Percentiles rank a stretch among this genome's conserved stretches.
Conservation (phyloP, 2,329 filamentous ascomycete genomes). For the Clonostachys byssicola region DNA sequence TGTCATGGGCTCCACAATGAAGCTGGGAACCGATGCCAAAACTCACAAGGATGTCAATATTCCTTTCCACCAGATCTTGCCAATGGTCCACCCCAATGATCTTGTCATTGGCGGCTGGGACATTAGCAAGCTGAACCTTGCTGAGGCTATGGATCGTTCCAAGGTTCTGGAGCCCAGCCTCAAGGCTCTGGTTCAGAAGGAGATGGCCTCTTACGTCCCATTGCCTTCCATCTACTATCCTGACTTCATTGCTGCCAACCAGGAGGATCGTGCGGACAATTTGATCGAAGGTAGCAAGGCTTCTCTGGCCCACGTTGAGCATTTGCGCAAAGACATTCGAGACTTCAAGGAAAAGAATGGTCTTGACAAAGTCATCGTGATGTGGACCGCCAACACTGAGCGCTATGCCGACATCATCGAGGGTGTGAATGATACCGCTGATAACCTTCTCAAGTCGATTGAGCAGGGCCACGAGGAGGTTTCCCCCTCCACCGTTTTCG, state of each 20-base stretch:
- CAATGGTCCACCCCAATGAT: conserved; percentile 97
- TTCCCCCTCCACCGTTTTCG: conserved; percentile 93
- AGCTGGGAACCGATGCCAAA: conserved; percentile 83
- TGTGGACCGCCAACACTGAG: conserved; percentile 99
- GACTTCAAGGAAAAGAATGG: conserved; percentile 84
- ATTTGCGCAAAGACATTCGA: conserved; percentile 88
- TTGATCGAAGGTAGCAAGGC: conserved; percentile 80
- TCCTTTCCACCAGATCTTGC: conserved; percentile 88
- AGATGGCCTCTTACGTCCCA: conserved; percentile 85
- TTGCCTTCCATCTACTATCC: conserved; percentile 97
- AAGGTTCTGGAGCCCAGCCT: conserved; percentile 92
- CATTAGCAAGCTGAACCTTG: conserved; percentile 86
- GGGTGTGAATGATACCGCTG: conserved; percentile 94
- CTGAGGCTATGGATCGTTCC: conserved; percentile 91
- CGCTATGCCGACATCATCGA: conserved; percentile 84
- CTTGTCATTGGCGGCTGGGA: conserved; percentile 96
- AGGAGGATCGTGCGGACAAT: conserved; percentile 95
- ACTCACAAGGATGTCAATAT: conserved; percentile 91
- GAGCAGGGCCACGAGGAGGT: conserved; percentile 84
- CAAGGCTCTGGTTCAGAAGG: conserved; percentile 85
- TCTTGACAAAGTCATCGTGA: conserved; percentile 93
- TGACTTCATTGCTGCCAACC: conserved; percentile 98
- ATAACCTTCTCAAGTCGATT: conserved; percentile 87
- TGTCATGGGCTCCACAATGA: conserved; percentile 95
- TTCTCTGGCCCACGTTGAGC: conserved; percentile 81